Evolutionary conservation across 768 basidiomycete species (phyloP).

Genomic region (Podaxis carcinomalis): DNA sequence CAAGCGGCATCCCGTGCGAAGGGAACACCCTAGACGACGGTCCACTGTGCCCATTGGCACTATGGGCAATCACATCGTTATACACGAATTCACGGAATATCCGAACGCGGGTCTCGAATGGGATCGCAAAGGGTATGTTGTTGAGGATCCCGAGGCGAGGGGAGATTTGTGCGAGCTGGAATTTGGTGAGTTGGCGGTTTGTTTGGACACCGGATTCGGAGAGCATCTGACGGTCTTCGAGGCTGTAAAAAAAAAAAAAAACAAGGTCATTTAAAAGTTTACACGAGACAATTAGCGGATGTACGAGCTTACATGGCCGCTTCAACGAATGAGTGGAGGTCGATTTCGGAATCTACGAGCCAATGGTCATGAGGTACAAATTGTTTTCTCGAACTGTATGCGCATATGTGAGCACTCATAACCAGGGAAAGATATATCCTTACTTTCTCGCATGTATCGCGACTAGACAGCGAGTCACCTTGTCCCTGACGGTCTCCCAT

Average conservation of each 20-base stretch:
- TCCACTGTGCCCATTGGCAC: neutral
- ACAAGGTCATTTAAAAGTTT: neutral
- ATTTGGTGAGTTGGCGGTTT: slow-evolving; percentile 47
- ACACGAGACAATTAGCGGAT: neutral
- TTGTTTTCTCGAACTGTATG: slow-evolving; percentile 66
- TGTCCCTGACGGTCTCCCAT: slow-evolving; percentile 71
- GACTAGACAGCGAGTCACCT: slow-evolving; percentile 72
- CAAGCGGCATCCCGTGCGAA: slow-evolving; percentile 16
- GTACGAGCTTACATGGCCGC: neutral
- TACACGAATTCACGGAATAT: slow-evolving; percentile 84
- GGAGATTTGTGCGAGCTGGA: slow-evolving; percentile 69
- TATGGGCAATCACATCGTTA: slow-evolving; percentile 17
- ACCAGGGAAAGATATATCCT: slow-evolving; percentile 23
- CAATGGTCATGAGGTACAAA: slow-evolving; percentile 87
- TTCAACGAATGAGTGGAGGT: slow-evolving; percentile 56
- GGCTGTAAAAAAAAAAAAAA: slow-evolving; percentile 29
- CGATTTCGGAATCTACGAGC: slow-evolving; percentile 55
- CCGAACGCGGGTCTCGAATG: slow-evolving; percentile 85
- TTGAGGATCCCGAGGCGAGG: slow-evolving; percentile 89
- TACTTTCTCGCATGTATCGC: slow-evolving; percentile 89
- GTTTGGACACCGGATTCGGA: slow-evolving; percentile 7
- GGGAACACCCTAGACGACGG: slow-evolving; percentile 1
- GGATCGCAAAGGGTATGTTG: slow-evolving; percentile 94
- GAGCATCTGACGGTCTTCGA: slow-evolving; percentile 57
- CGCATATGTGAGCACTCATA: neutral